Base-by-base conservation (phyloP, 2,329 filamentous ascomycete genomes). In the Amauroascus niger region DNA sequence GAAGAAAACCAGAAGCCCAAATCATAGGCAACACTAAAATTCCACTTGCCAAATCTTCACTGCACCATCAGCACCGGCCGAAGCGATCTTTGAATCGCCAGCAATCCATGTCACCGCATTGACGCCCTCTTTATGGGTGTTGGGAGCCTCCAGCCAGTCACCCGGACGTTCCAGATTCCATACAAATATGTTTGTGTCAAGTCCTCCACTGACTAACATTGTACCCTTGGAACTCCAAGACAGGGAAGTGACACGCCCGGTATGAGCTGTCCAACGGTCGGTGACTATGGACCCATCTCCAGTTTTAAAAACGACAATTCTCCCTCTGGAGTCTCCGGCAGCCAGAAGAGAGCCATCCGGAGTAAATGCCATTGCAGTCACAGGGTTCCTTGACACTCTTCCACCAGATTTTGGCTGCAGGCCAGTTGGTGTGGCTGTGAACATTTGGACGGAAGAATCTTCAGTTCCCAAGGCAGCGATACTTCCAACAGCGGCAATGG, bases 61-160 rank as follows among this genome's bases (percentile, higher is more conserved):
- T 0, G 87, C 84, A 32, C 88, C 91, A 77, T 98, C 93, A 9
- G 84, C 87, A 44, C 93, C 93, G 3, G 82, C 81, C 61, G 85
- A 94, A 8, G 87, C 82, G 48, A 97, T 77, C 71, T 80, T 87
- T 16, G 70, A 70, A 55, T 76, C 76, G 7, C 79, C 81, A 26
- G 77, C 78, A 13, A 87, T 77, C 89, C 91, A 98, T 11, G 79
- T 79, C 14, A 97, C 85, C 14, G 87, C 91, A 61, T 86, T 88
- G 16, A 97, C 89, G 8, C 93, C 93, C 65, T 97, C 93, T 73
- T 96, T 96, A 73, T 98, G 93, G 48, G 91, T 89, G 65, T 95
- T 95, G 20, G 82, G 72, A 13, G 83, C 84, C 74, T 93, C 91
- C 61, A 94, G 80, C 61, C 91, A 80, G 69, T 87, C 87, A 1